Evolutionary conservation across 768 basidiomycete genomes (phyloP).

Genomic region (Hypholoma fasciculare): DNA sequence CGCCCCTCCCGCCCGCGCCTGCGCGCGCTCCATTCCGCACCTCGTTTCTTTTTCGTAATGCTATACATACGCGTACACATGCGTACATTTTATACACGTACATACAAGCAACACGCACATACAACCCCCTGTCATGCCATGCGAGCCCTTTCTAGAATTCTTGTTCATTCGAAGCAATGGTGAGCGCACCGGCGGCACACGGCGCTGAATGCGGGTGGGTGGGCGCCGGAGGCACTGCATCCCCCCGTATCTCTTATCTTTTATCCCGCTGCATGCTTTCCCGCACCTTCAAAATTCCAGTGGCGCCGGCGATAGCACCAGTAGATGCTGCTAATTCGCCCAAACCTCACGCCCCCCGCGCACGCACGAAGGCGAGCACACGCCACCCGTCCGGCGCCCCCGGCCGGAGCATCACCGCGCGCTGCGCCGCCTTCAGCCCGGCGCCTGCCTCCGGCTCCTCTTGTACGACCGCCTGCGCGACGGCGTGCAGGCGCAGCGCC

Average conservation of each 20-base stretch:
- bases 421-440: conserved; percentile 50
- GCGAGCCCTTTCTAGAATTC: too few relatives aligned
- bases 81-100: background rate
- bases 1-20: background rate
- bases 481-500: conserved; percentile 44
- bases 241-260: too few relatives aligned
- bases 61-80: background rate
- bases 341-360: background rate
- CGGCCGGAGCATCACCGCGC: conserved; percentile 63
- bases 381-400: conserved; percentile 56
- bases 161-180: too few relatives aligned
- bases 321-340: too few relatives aligned
- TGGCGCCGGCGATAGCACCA: too few relatives aligned
- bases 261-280: too few relatives aligned
- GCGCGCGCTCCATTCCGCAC: background rate
- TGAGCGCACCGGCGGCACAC: too few relatives aligned
- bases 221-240: too few relatives aligned
- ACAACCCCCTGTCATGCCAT: too few relatives aligned
- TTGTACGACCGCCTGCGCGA: conserved; percentile 31
- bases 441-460: conserved; percentile 1
- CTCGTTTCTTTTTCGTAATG: background rate
- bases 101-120: background rate
- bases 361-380: conserved; percentile 55
- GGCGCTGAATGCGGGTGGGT: too few relatives aligned
- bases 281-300: too few relatives aligned